phyloP scores from a whole-genome alignment of 2,329 filamentous ascomycete genomes.

The Paracamarosporium sp. region DNA sequence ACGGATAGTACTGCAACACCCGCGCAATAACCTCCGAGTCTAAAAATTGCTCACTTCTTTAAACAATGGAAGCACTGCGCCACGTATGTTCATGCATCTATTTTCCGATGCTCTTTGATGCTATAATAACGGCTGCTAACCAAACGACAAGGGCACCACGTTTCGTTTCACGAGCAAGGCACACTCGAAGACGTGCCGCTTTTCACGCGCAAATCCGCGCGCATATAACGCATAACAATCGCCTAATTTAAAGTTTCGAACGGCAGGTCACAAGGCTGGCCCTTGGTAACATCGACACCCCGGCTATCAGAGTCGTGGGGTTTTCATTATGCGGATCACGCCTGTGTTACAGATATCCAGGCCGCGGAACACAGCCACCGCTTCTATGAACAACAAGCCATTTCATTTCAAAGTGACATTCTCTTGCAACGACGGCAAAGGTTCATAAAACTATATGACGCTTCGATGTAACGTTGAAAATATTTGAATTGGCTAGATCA shows the following conservation, averaged over 20 bases:
- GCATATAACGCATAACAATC: constrained; percentile 4
- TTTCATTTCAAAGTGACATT: neutral
- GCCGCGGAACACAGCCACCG: constrained; percentile 1
- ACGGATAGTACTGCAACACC: neutral
- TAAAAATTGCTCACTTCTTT: neutral
- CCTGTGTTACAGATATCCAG: constrained; percentile 1
- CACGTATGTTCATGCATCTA: constrained; percentile 7
- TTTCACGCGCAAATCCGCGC: neutral
- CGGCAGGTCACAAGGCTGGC: neutral
- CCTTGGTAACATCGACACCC: neutral
- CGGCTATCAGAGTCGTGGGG: neutral
- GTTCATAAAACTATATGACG: neutral
- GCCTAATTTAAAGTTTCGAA: neutral
- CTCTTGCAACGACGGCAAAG: neutral
- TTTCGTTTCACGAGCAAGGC: constrained; percentile 7
- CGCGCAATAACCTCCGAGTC: constrained; percentile 4
- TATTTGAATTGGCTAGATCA: neutral
- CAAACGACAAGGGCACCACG: constrained; percentile 4
- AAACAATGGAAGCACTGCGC: neutral
- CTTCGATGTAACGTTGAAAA: neutral
- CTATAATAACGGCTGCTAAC: neutral
- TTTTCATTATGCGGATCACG: constrained; percentile 1
- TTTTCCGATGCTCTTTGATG: neutral
- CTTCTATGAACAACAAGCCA: neutral
- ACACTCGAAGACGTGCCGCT: neutral